Evolutionary conservation across 225 moss, liverwort and hornwort species (phyloP), one percentile per base, ranked within the genome.

Genomic region (Takakia lepidozioides): DNA sequence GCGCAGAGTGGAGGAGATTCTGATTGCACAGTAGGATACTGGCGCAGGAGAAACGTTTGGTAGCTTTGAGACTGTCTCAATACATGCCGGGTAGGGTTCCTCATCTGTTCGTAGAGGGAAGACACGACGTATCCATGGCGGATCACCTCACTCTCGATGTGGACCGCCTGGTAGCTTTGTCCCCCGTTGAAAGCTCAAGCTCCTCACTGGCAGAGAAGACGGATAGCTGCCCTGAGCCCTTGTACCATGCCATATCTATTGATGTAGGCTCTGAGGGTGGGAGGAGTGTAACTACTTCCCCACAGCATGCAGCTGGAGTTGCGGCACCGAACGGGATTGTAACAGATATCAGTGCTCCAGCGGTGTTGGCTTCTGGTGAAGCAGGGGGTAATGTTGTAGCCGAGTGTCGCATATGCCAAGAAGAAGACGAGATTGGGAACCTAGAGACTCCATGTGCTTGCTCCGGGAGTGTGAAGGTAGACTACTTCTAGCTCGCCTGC

Each of bases 361-460:
- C n/a, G n/a, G n/a, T n/a, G n/a, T n/a, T n/a, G 19, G 9, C 24
- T n/a, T 13, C 25, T 24, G 21, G 2, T 25, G 35, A 24, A 6
- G 57, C 68, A 2, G 60, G 68, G 30, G 27, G 46, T 3, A 69
- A 61, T 2, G 56, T 61, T 17, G 62, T 58, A 42, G 73, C 69
- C 1, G 79, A 79, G 69, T 79, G 79, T 53, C 62, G 79, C 61
- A 79, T 79, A 55, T 79, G 79, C 38, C 79, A 79, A 54, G 79
- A 79, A 55, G 79, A 79, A 40, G 79, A 79, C 37, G 79, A 79
- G 16, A 65, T 79, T 2, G 61, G 65, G 8, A 79, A 79, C 37
- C 58, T 79, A 3, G 79, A 79, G 59, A 73, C 79, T 13, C 79
- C 79, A 5, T 79, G 79, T 27, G 79, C 65, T 8, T 79, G 79